phyloP scores from a whole-genome alignment of 306 rosid genomes.

The Malus asiatica region DNA sequence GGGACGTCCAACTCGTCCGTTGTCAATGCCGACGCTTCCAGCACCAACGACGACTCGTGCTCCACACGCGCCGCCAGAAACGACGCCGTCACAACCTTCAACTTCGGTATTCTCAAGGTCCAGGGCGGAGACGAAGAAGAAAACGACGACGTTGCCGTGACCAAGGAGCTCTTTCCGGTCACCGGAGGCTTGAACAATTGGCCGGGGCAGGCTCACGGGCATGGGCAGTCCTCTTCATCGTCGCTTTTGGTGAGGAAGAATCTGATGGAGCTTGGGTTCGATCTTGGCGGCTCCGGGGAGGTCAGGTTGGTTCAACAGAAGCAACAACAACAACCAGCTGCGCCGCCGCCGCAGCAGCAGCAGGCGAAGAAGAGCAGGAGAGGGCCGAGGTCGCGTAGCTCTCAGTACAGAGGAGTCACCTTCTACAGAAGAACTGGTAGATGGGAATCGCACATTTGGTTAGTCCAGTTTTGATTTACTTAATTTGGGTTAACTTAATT shows the following conservation, averaged over 20 bases:
- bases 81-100: constrained; percentile 57
- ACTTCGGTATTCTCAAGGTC: constrained; percentile 77
- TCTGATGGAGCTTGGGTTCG: constrained; percentile 61
- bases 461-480: not conserved
- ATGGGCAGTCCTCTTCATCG: constrained; percentile 39
- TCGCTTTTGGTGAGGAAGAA: constrained; percentile 39
- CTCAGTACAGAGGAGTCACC: constrained; percentile 98
- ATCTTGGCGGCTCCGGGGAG: constrained; percentile 41
- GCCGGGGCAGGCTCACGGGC: constrained; percentile 27
- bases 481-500: not conserved
- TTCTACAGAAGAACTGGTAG: constrained; percentile 98
- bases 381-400: constrained; percentile 97
- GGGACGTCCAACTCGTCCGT: constrained; percentile 91
- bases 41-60: constrained; percentile 80
- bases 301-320: constrained; percentile 36
- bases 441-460: constrained; percentile 99
- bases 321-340: constrained; percentile 13
- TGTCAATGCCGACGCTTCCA: constrained; percentile 90
- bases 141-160: constrained; percentile 30
- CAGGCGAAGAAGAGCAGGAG: constrained; percentile 86
- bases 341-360: constrained; percentile 27
- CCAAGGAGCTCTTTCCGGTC: constrained; percentile 72
- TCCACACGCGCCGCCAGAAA: constrained; percentile 60
- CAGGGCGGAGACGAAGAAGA: constrained; percentile 13
- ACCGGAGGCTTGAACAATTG: constrained; percentile 27